Percentiles rank a stretch among this genome's conserved stretches.
Conservation (phyloP, 148 eudicot species). For the Vaccinium corymbosum region DNA sequence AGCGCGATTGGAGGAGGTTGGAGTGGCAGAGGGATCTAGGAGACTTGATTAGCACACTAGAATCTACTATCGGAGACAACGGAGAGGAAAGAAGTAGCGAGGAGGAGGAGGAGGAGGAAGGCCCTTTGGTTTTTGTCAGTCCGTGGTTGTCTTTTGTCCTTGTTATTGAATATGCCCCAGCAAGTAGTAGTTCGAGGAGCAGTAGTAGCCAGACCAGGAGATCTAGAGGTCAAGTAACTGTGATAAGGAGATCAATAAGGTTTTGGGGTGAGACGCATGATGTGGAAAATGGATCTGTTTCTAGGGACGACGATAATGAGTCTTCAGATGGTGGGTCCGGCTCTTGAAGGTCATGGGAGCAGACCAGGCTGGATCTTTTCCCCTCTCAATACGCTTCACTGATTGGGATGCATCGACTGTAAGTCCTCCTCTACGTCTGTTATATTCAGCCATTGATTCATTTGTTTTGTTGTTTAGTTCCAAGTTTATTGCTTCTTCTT, state of each 20-base stretch:
- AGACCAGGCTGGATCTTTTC: slow-evolving; percentile 14
- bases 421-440: neutral
- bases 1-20: slow-evolving; percentile 71
- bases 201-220: slow-evolving; percentile 59
- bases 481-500: neutral
- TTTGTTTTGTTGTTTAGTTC: neutral
- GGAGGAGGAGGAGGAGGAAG: slow-evolving; percentile 23
- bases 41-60: slow-evolving; percentile 75
- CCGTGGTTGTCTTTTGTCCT: slow-evolving; percentile 61
- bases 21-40: slow-evolving; percentile 81
- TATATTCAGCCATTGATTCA: neutral
- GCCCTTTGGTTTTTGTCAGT: slow-evolving; percentile 42
- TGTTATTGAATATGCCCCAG: slow-evolving; percentile 49
- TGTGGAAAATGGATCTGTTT: slow-evolving; percentile 34
- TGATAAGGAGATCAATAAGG: slow-evolving; percentile 55
- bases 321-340: slow-evolving; percentile 45
- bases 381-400: neutral
- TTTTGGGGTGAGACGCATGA: slow-evolving; percentile 68
- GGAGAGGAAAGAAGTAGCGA: slow-evolving; percentile 44
- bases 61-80: slow-evolving; percentile 59
- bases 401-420: slow-evolving; percentile 3
- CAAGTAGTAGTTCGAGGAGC: slow-evolving; percentile 47
- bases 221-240: slow-evolving; percentile 42
- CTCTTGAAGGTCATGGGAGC: slow-evolving; percentile 37
- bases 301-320: slow-evolving; percentile 49